Conservation (phyloP, 164 flowering plant species). For the Akebia trifoliata region DNA sequence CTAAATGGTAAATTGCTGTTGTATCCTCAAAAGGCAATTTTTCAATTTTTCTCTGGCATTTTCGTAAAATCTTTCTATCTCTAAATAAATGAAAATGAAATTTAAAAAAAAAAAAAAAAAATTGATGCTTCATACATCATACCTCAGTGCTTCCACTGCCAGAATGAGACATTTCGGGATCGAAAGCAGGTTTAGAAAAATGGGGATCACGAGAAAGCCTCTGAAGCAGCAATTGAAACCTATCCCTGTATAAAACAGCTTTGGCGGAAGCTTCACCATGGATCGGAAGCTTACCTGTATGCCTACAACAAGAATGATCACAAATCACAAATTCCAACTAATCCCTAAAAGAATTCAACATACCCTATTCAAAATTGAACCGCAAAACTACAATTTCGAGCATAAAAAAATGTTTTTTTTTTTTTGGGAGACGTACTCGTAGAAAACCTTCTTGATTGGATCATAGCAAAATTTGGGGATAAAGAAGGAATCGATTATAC, state of each 20-base stretch:
- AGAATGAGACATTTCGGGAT: constrained; percentile 38
- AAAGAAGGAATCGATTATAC: constrained; percentile 62
- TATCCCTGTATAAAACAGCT: constrained; percentile 72
- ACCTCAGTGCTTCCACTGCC: constrained; percentile 81
- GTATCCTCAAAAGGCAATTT: too few species aligned
- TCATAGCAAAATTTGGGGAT: constrained; percentile 74
- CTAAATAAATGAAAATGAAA: too few species aligned
- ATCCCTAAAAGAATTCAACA: neutral
- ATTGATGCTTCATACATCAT: constrained; percentile 2
- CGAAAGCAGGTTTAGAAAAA: constrained; percentile 82
- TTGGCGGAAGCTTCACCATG: constrained; percentile 88
- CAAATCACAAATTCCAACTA: neutral
- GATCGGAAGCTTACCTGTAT: constrained; percentile 58
- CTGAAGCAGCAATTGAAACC: constrained; percentile 74
- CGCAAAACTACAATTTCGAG: neutral
- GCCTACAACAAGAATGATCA: constrained; percentile 30
- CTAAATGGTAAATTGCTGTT: too few species aligned
- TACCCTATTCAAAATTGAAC: neutral
- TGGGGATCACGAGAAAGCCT: constrained; percentile 77
- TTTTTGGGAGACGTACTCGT: constrained; percentile 44
- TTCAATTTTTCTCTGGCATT: too few species aligned
- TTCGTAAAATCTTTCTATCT: too few species aligned
- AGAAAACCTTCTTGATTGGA: constrained; percentile 62
- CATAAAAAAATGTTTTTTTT: neutral
- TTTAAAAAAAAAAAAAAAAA: neutral